Conservation (phyloP, 495 filamentous ascomycete genomes). For the Pyrenula aspistea region DNA sequence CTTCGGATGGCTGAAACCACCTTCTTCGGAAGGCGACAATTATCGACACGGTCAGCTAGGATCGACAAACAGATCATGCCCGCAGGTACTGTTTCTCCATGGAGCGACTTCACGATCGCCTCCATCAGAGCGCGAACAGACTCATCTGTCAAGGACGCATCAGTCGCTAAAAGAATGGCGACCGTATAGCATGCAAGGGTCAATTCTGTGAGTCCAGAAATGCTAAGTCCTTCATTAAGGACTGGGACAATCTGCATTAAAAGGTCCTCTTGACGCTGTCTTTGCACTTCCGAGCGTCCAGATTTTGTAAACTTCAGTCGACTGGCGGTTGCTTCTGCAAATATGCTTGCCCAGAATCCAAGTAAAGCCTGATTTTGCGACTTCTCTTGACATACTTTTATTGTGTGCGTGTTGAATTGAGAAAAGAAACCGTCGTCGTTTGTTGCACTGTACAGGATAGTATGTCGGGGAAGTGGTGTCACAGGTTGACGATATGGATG, state of each 20-base stretch:
- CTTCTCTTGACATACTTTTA: slow-evolving; percentile 51
- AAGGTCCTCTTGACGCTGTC: slow-evolving; percentile 66
- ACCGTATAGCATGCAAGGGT: slow-evolving; percentile 86
- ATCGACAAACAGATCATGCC: slow-evolving; percentile 74
- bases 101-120: slow-evolving; percentile 65
- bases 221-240: slow-evolving; percentile 59
- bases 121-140: slow-evolving; percentile 75
- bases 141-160: slow-evolving; percentile 60
- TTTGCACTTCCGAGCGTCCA: slow-evolving; percentile 52
- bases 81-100: slow-evolving; percentile 50
- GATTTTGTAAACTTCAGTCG: slow-evolving; percentile 67
- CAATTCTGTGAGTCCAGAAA: slow-evolving; percentile 62
- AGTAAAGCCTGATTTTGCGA: slow-evolving; percentile 65
- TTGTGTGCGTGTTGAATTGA: slow-evolving; percentile 59
- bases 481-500: slow-evolving; percentile 69
- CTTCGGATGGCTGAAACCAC: slow-evolving; percentile 60
- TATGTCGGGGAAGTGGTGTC: slow-evolving; percentile 60
- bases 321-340: slow-evolving; percentile 66
- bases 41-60: slow-evolving; percentile 48
- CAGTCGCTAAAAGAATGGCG: slow-evolving; percentile 69
- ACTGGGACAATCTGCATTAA: slow-evolving; percentile 62
- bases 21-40: slow-evolving; percentile 26
- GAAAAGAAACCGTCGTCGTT: slow-evolving; percentile 60
- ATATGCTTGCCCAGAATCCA: slow-evolving; percentile 78
- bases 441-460: slow-evolving; percentile 67